Conservation (phyloP, 331 rosid genomes). For the Dryas integrifolia region DNA sequence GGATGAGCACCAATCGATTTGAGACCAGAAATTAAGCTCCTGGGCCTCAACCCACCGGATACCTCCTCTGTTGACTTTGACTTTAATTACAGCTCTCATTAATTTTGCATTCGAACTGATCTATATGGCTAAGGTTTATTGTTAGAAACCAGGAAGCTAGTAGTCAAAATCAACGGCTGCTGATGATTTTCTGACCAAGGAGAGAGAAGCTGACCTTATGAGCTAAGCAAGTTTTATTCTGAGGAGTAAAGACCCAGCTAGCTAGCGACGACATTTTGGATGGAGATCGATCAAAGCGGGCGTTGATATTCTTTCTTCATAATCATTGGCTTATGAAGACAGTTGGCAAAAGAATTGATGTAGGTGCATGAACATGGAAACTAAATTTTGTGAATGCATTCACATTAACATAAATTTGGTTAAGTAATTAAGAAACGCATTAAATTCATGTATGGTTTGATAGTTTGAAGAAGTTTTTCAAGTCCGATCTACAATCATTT, state of each 20-base stretch:
- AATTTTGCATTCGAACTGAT: not conserved
- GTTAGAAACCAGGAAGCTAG: not conserved
- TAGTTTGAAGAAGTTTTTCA: no score
- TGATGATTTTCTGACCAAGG: not conserved
- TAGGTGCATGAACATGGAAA: not conserved
- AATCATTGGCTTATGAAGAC: not conserved
- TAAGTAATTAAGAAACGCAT: no score
- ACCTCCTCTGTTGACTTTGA: not conserved
- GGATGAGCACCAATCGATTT: not conserved
- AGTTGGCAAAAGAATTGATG: not conserved
- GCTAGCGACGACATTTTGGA: not conserved
- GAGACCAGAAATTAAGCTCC: not conserved
- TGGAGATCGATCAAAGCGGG: not conserved
- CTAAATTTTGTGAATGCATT: not conserved
- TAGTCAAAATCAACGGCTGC: not conserved
- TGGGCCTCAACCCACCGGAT: not conserved
- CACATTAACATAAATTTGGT: not conserved
- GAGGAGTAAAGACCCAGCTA: constrained; percentile 1
- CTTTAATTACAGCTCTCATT: not conserved
- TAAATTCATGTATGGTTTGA: no score
- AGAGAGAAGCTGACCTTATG: not conserved
- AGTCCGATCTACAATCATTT: no score
- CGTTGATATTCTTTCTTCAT: not conserved
- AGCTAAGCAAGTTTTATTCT: not conserved
- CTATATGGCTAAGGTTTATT: no score